Evolutionary conservation across 306 rosid species (phyloP), one percentile per base, ranked within the genome.

Genomic region (Glycine latifolia): DNA sequence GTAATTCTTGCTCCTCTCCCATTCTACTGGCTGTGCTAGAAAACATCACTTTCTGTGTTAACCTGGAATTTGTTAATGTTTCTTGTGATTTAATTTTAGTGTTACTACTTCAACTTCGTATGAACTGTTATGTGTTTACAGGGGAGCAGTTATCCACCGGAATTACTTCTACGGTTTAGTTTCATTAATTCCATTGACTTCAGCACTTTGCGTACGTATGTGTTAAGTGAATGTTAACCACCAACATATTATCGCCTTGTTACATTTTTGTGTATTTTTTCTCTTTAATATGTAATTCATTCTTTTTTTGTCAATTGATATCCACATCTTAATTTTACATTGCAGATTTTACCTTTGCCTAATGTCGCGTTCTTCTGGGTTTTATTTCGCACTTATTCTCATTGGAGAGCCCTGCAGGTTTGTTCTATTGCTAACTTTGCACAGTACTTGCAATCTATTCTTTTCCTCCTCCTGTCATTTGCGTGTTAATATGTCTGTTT

Each of bases 361-460:
- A 95, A 95, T 69, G 85, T 95, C 35, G 88, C 95, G 2, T 95
- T 95, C 89, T 95, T 95, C 81, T 92, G 99, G 99, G 63, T 89
- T 85, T 86, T 89, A 86, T 92, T 84, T 67, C 99, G 99, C 60
- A 72, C 94, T 37, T 93, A 91, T 76, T 95, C 99, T 80, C 94
- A 95, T 73, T 93, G 99, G 98, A 92, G 97, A 75, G 99, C 99
- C 67, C 85, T 89, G 49, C 88, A 93, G 98, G 99, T 95, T 73
- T n/a, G 39, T 41, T 20, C 17, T 63, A 39, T 76, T 60, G 66
- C 75, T 62, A 59, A 37, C 41, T 72, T 67, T 11, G 59, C 26
- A 37, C 41, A 37, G 41, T 26, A 26, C 31, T 26, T 26, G 31
- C 31, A 26, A 26, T 26, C 31, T 26, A 26, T 26, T 26, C 31